These are phyloP conservation scores for Ceratobasidium sp. DNA, from an alignment of 1,284 basidiomycete species.

Conservation along the genomic window DNA sequence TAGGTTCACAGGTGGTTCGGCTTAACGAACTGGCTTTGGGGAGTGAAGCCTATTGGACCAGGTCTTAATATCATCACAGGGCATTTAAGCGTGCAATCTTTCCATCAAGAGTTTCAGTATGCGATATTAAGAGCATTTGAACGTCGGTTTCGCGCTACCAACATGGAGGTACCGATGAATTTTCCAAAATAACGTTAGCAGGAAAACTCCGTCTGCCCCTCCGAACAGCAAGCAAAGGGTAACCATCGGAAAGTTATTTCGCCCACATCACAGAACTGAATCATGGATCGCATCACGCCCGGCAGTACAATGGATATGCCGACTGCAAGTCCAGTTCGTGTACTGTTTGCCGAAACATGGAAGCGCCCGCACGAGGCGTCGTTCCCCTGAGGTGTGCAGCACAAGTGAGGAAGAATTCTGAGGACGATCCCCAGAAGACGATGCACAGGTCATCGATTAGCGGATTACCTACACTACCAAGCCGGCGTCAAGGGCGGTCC, in stretches of 20 bases:
- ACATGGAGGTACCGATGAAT: neutral
- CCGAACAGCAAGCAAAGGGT: neutral
- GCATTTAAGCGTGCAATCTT: slow-evolving; percentile 27
- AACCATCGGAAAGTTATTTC: neutral
- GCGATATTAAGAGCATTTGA: slow-evolving; percentile 5
- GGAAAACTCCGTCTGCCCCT: slow-evolving; percentile 6
- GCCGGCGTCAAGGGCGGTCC: slow-evolving; percentile 31
- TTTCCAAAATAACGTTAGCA: slow-evolving; percentile 24
- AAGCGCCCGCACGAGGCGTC: slow-evolving; percentile 43
- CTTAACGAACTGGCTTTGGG: neutral
- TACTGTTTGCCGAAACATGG: slow-evolving; percentile 20
- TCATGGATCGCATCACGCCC: slow-evolving; percentile 18
- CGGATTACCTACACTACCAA: slow-evolving; percentile 40
- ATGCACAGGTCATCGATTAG: slow-evolving; percentile 44
- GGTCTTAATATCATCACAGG: slow-evolving; percentile 8
- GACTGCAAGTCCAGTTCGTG: slow-evolving; percentile 11
- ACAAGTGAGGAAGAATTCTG: slow-evolving; percentile 37
- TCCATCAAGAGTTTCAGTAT: slow-evolving; percentile 27
- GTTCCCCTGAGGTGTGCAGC: slow-evolving; percentile 35
- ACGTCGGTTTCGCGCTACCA: slow-evolving; percentile 12
- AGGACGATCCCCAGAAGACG: slow-evolving; percentile 43
- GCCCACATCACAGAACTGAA: slow-evolving; percentile 27
- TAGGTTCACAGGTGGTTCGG: neutral
- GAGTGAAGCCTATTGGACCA: slow-evolving; percentile 17
- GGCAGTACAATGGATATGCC: neutral